A percentile compares a stretch with the other conserved stretches of the same genome.
Conservation (phyloP, 2,329 filamentous ascomycete species). For the Atkinsonella texensis region DNA sequence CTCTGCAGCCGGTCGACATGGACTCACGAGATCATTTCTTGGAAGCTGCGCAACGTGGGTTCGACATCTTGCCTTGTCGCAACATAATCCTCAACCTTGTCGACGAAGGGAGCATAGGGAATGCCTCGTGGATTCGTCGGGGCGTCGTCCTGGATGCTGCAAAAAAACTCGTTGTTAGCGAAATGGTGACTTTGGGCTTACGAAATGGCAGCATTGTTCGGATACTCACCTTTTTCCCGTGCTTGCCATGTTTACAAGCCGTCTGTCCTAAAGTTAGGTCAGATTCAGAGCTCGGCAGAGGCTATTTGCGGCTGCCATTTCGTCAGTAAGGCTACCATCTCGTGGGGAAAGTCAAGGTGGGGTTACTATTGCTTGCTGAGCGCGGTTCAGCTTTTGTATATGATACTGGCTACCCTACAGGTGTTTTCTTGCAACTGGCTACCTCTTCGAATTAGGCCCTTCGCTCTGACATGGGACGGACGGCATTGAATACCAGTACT, state of each 20-base stretch:
- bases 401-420: too few relatives aligned
- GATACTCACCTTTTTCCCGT: constrained; percentile 27
- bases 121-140: constrained; percentile 72
- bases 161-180: background rate
- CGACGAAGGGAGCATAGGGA: constrained; percentile 72
- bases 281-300: constrained; percentile 14
- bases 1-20: background rate
- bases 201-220: too few relatives aligned
- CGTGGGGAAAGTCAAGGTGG: constrained; percentile 17
- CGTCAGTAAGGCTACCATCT: constrained; percentile 18
- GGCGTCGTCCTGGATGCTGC: constrained; percentile 32
- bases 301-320: constrained; percentile 20
- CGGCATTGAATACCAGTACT: too few relatives aligned
- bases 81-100: constrained; percentile 82
- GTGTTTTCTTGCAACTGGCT: too few relatives aligned
- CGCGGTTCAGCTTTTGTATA: background rate
- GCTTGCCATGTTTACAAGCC: constrained; percentile 25
- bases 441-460: too few relatives aligned
- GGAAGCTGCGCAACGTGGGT: constrained; percentile 67
- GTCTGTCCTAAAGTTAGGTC: constrained; percentile 11
- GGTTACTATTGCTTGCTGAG: constrained; percentile 5
- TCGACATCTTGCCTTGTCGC: constrained; percentile 69
- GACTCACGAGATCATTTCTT: constrained; percentile 84
- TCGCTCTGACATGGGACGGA: too few relatives aligned
- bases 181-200: background rate